Conservation (phyloP, 208 protist genomes). For the Tritrichomonas foetus region DNA sequence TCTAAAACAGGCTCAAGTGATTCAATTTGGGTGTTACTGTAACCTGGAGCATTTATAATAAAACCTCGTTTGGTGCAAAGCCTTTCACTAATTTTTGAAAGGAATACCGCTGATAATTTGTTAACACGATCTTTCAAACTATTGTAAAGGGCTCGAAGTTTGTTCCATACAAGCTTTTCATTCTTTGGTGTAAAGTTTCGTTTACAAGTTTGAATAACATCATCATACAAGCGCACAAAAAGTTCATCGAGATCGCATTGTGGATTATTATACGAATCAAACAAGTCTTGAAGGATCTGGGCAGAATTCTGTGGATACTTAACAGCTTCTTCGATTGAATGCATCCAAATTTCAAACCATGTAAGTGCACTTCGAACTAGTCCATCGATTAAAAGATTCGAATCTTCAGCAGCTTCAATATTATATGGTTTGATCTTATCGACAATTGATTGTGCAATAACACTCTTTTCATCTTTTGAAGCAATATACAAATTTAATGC, state of each 20-base stretch:
- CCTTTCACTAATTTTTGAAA: not conserved
- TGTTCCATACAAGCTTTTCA: not conserved
- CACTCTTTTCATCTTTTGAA: not conserved
- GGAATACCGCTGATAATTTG: not conserved
- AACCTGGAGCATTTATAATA: not conserved
- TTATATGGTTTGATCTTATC: not conserved
- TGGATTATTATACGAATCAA: not conserved
- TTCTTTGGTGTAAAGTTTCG: not conserved
- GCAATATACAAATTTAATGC: not conserved
- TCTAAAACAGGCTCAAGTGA: not conserved
- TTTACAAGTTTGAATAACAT: not conserved
- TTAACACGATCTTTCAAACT: not conserved
- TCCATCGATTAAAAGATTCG: not conserved
- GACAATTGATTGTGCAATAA: not conserved
- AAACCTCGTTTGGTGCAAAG: not conserved
- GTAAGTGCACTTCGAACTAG: not conserved
- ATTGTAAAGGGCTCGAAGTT: not conserved
- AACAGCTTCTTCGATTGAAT: not conserved
- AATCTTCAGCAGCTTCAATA: not conserved
- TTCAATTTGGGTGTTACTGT: not conserved
- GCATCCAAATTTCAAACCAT: slow-evolving; percentile 34
- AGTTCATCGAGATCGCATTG: not conserved
- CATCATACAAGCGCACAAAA: not conserved
- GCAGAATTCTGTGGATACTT: not conserved
- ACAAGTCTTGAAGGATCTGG: not conserved